Base-by-base conservation (phyloP, 495 filamentous ascomycete species). In the Peziza echinospora region DNA sequence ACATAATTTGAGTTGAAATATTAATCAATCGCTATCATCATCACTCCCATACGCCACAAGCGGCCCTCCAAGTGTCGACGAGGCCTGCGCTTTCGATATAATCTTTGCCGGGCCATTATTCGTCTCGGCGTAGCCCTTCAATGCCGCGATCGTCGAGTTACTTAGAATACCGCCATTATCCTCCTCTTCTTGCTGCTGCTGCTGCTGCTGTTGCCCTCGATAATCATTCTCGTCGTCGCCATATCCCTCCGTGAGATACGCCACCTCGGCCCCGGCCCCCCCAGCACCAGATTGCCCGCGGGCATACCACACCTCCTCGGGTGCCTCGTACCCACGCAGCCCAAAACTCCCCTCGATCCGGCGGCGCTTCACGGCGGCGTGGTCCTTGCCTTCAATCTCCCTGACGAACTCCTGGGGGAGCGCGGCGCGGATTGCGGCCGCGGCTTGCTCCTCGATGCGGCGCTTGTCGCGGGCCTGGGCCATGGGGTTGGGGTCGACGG, bases 401-500 rank as follows among this genome's bases (percentile, higher is more conserved):
- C 83, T 82, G 1, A 99, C 80, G 55, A 84, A 96, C 21, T 81
- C 84, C 1, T 77, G 84, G 0, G 91, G 91, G n/a, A 99, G 64
- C 5, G 91, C 89, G 34, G 77, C 69, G 21, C 91, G 68, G 30
- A 99, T 84, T 8, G 91, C 91, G 57, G 94, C 91, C 0, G 89
- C 91, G n/a, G 91, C 91, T 63, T 94, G 87, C 61, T 99, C 91
- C 62, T 99, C 91, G 44, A 99, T 76, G 16, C 78, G 69, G 26
- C 82, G 69, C 17, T 82, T 86, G 59, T 99, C 91, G 26, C 91
- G 73, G 52, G 89, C 87, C 61, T 93, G 86, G 8, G 89, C 83
- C 69, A 84, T 73, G 0, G 91, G 91, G 52, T 99, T 99, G 17
- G 91, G 91, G 59, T 99, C 91, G 2, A 78, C 78, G 0, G 89